phyloP scores from a whole-genome alignment of 768 basidiomycete species.

The Leccinum disarticulatum region DNA sequence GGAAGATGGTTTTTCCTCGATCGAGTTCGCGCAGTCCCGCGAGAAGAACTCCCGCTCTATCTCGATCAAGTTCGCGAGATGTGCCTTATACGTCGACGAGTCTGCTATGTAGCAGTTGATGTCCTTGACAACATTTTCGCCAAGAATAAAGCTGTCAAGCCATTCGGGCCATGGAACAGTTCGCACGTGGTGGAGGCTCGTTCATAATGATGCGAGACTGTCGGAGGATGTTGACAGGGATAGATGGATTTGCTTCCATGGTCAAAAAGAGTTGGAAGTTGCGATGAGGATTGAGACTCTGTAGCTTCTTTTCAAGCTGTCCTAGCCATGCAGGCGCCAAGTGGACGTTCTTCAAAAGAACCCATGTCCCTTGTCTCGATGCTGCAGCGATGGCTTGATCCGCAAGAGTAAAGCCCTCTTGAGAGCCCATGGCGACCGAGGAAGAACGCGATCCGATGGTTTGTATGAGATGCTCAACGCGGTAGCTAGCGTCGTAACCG shows the following conservation, averaged over 20 bases:
- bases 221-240: constrained; percentile 95
- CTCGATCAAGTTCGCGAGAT: constrained; percentile 35
- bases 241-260: constrained; percentile 93
- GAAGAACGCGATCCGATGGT: constrained; percentile 74
- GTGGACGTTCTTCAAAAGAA: constrained; percentile 96
- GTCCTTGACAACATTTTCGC: no score
- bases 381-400: constrained; percentile 95
- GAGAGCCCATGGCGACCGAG: constrained; percentile 97
- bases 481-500: constrained; percentile 98
- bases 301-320: constrained; percentile 94
- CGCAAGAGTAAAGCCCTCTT: constrained; percentile 94
- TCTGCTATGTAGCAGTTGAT: no score
- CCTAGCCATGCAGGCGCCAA: constrained; percentile 95
- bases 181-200: constrained; percentile 78
- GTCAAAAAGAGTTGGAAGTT: constrained; percentile 97
- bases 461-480: constrained; percentile 85
- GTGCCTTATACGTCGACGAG: constrained; percentile 36
- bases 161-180: constrained; percentile 40
- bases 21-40: constrained; percentile 16
- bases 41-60: constrained; percentile 36
- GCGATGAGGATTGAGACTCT: constrained; percentile 84
- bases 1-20: constrained; percentile 25
- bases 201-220: constrained; percentile 98
- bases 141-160: constrained; percentile 39
- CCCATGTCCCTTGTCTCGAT: constrained; percentile 93